These are phyloP conservation scores for Scenedesmus sp. DNA, from an alignment of 163 green algal genomes.

Conservation along the genomic window DNA sequence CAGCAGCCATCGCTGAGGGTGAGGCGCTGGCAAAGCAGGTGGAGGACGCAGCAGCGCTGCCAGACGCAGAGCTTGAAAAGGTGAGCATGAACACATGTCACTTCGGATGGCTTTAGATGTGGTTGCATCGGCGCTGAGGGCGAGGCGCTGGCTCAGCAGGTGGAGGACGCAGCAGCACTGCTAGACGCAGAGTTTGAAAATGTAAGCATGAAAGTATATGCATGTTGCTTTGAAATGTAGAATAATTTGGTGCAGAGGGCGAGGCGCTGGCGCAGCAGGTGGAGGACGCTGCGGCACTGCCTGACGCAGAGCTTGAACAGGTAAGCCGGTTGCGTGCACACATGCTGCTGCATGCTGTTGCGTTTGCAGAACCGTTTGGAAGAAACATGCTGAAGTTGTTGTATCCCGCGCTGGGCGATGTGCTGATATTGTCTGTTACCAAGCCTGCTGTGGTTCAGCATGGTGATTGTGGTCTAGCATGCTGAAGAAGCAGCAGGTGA, in stretches of 20 bases:
- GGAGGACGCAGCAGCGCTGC: slow-evolving; percentile 59
- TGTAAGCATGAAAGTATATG: neutral
- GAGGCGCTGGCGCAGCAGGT: slow-evolving; percentile 69
- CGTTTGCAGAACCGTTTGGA: too few relatives aligned
- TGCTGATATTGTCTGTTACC: too few relatives aligned
- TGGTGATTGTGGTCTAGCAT: too few relatives aligned
- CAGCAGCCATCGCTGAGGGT: slow-evolving; percentile 78
- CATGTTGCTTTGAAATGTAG: neutral
- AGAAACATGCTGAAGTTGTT: too few relatives aligned
- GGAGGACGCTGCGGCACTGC: slow-evolving; percentile 56
- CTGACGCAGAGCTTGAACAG: slow-evolving; percentile 63
- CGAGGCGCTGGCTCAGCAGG: slow-evolving; percentile 64
- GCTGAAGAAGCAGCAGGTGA: too few relatives aligned
- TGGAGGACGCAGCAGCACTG: slow-evolving; percentile 65
- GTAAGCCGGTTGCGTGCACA: too few relatives aligned
- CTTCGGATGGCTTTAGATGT: too few relatives aligned
- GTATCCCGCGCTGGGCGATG: neutral
- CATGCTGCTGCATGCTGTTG: neutral
- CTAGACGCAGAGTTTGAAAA: slow-evolving; percentile 66
- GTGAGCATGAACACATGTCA: neutral
- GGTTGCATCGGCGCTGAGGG: slow-evolving; percentile 47
- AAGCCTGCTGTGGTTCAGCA: neutral
- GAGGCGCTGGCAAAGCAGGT: slow-evolving; percentile 71
- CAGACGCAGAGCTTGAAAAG: slow-evolving; percentile 67
- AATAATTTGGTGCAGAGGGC: slow-evolving; percentile 47